Percentiles rank a stretch among this genome's conserved stretches.
Evolutionary conservation across 2,329 filamentous ascomycete species (phyloP).

Genomic region (Nemania abortiva): DNA sequence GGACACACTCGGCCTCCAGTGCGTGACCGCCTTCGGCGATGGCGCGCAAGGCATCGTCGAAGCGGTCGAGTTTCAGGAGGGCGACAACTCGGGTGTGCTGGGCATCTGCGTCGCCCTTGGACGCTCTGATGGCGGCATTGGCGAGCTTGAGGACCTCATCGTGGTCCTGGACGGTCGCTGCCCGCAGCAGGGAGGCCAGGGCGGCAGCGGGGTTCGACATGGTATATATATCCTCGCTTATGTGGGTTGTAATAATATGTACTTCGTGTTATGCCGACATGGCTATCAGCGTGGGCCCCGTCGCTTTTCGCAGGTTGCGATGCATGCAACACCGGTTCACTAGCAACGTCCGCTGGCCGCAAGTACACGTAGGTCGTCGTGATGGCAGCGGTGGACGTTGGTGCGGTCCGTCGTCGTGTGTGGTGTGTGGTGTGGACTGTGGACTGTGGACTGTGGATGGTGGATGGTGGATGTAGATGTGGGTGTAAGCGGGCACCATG

Average conservation of each 20-base stretch:
- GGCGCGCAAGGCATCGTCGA: slow-evolving; percentile 78
- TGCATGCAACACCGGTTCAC: background rate
- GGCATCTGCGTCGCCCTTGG: slow-evolving; percentile 67
- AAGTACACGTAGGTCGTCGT: background rate
- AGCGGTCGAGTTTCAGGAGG: slow-evolving; percentile 84
- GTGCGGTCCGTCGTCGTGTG: background rate
- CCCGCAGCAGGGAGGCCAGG: slow-evolving; percentile 67
- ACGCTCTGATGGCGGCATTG: slow-evolving; percentile 71
- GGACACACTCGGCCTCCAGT: slow-evolving; percentile 69
- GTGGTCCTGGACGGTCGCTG: slow-evolving; percentile 74
- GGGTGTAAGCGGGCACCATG: background rate
- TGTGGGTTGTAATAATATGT: background rate
- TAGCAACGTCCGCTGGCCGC: background rate
- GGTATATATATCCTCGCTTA: slow-evolving; percentile 12
- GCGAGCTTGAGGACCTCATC: slow-evolving; percentile 76
- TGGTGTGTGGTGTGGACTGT: background rate
- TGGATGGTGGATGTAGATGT: background rate
- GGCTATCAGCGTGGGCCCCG: background rate
- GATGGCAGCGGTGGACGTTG: background rate
- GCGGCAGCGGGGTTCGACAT: slow-evolving; percentile 61
- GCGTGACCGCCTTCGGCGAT: slow-evolving; percentile 72
- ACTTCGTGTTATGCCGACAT: slow-evolving; percentile 24
- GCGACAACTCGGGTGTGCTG: slow-evolving; percentile 79
- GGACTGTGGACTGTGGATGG: background rate
- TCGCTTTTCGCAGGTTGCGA: background rate